Evolutionary conservation across 108 stramenopile species (phyloP).

Genomic region (Cyclotella kingstonii): DNA sequence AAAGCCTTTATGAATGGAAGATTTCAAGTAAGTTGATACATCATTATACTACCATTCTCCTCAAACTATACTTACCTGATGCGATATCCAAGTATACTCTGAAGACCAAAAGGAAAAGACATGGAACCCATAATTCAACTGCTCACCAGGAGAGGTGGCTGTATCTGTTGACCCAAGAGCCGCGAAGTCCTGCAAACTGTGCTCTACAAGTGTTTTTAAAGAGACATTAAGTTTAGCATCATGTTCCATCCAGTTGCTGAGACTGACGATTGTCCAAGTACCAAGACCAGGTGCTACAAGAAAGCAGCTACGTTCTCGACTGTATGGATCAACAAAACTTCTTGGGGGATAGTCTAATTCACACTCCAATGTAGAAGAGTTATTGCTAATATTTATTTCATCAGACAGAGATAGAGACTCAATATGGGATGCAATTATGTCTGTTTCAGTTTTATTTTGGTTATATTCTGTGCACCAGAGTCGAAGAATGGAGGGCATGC

Average conservation of each 20-base stretch:
- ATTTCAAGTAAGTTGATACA: no score
- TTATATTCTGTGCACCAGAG: slow-evolving; percentile 89
- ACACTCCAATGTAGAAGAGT: slow-evolving; percentile 37
- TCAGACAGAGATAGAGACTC: neutral
- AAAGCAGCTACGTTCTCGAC: slow-evolving; percentile 76
- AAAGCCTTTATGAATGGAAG: slow-evolving; percentile 22
- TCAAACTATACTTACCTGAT: slow-evolving; percentile 16
- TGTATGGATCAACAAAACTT: slow-evolving; percentile 45
- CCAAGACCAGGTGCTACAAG: slow-evolving; percentile 78
- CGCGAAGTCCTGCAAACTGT: slow-evolving; percentile 42
- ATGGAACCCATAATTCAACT: slow-evolving; percentile 63
- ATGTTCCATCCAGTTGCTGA: slow-evolving; percentile 81
- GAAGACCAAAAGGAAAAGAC: slow-evolving; percentile 85
- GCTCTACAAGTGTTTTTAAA: slow-evolving; percentile 33
- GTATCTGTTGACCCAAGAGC: slow-evolving; percentile 22
- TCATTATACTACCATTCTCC: no score
- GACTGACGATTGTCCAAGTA: slow-evolving; percentile 79
- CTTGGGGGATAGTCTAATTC: slow-evolving; percentile 32
- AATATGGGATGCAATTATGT: no score
- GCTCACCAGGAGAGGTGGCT: slow-evolving; percentile 22
- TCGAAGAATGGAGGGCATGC: slow-evolving; percentile 73
- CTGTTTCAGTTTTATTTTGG: no score
- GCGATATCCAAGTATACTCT: slow-evolving; percentile 71
- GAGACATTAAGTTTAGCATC: slow-evolving; percentile 42
- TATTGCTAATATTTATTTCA: slow-evolving; percentile 18